Evolutionary conservation across 1,139 yeast species (phyloP).

Genomic region (Taphrina deformans): DNA sequence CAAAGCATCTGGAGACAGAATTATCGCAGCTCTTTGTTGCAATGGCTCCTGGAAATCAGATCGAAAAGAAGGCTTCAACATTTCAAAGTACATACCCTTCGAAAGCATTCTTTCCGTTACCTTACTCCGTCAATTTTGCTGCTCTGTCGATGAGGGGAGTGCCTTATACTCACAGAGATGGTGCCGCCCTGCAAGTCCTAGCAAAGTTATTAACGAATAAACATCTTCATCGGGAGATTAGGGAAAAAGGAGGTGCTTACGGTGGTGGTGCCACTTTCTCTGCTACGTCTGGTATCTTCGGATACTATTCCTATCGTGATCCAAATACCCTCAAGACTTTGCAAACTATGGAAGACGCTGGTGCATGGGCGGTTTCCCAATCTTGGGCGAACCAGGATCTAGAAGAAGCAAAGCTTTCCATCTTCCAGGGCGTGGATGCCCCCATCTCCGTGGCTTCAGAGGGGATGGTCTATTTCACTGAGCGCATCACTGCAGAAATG

Average conservation of each 20-base stretch:
- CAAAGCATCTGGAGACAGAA: slow-evolving; percentile 48
- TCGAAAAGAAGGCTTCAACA: not conserved
- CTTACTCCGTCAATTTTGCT: slow-evolving; percentile 86
- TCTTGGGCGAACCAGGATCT: slow-evolving; percentile 61
- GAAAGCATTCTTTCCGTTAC: slow-evolving; percentile 63
- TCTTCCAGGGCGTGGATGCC: slow-evolving; percentile 89
- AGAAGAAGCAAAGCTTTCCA: slow-evolving; percentile 83
- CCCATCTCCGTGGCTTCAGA: slow-evolving; percentile 81
- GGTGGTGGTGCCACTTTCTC: slow-evolving; percentile 92
- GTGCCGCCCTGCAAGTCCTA: slow-evolving; percentile 80
- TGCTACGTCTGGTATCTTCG: slow-evolving; percentile 75
- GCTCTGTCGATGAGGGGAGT: slow-evolving; percentile 70
- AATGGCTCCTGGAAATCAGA: not conserved
- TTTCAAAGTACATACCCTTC: not conserved
- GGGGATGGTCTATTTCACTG: slow-evolving; percentile 65
- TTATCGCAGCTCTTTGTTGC: slow-evolving; percentile 39
- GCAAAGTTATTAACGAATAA: slow-evolving; percentile 80
- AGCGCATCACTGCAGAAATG: slow-evolving; percentile 75
- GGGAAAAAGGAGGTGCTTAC: slow-evolving; percentile 97
- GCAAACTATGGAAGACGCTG: slow-evolving; percentile 60
- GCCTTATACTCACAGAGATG: slow-evolving; percentile 66
- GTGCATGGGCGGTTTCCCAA: slow-evolving; percentile 56
- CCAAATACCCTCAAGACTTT: slow-evolving; percentile 79
- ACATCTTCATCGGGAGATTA: slow-evolving; percentile 79
- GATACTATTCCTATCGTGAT: slow-evolving; percentile 88